Evolutionary conservation across 176 grass and related monocot genomes (phyloP).

Genomic region (Phoenix dactylifera): DNA sequence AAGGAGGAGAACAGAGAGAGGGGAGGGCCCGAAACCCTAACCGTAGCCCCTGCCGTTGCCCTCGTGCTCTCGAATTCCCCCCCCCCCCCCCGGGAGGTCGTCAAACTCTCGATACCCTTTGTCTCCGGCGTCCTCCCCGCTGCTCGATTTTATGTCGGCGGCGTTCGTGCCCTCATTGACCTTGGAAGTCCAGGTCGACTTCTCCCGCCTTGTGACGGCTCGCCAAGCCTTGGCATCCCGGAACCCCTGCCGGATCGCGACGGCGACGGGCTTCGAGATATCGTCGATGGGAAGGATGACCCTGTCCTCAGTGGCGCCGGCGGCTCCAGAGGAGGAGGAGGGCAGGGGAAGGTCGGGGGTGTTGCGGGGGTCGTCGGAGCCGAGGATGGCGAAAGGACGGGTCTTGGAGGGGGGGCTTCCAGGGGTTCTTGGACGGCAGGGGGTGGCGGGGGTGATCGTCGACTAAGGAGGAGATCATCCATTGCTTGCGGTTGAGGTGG

Average conservation of each 20-base stretch:
- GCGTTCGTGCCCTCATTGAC: neutral
- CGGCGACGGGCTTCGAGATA: slow-evolving; percentile 7
- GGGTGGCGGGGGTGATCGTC: too few relatives aligned
- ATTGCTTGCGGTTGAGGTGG: slow-evolving; percentile 23
- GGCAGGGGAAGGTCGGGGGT: too few relatives aligned
- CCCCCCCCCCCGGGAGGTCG: neutral
- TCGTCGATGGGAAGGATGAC: slow-evolving; percentile 22
- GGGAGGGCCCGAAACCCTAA: slow-evolving; percentile 1
- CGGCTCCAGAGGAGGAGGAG: neutral
- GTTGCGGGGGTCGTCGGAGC: too few relatives aligned
- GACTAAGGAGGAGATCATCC: slow-evolving; percentile 11
- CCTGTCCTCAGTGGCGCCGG: neutral
- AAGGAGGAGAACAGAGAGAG: too few relatives aligned
- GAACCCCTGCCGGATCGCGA: neutral
- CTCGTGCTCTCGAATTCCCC: too few relatives aligned
- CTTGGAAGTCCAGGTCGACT: too few relatives aligned
- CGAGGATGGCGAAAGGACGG: too few relatives aligned
- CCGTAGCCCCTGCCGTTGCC: neutral
- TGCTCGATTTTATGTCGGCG: slow-evolving; percentile 1
- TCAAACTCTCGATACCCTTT: neutral
- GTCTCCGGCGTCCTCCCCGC: slow-evolving; percentile 1
- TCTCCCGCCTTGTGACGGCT: too few relatives aligned
- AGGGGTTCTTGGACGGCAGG: neutral
- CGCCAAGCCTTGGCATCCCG: too few relatives aligned
- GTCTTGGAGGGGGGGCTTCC: neutral